These are phyloP conservation scores for Kodamaea sp. DNA, from an alignment of 1,139 yeast genomes.

Conservation along the genomic window DNA sequence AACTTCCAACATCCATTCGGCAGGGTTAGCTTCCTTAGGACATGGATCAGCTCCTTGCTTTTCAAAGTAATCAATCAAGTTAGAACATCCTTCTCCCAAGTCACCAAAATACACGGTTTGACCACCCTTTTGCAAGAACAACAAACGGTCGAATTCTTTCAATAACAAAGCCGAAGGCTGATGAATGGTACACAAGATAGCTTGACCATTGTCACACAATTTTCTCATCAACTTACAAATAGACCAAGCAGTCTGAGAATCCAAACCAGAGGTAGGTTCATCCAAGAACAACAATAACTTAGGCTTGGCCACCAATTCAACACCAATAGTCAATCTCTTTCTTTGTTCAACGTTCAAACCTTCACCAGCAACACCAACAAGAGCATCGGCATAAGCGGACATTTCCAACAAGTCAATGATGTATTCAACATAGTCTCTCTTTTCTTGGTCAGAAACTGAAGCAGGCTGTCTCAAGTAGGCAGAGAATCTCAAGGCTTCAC, in stretches of 20 bases:
- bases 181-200: conserved; percentile 45
- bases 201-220: conserved; percentile 45
- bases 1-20: conserved; percentile 59
- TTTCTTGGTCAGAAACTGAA: conserved; percentile 28
- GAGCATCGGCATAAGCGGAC: conserved; percentile 36
- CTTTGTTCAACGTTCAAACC: conserved; percentile 43
- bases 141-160: conserved; percentile 71
- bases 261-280: conserved; percentile 54
- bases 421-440: conserved; percentile 37
- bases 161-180: conserved; percentile 44
- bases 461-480: conserved; percentile 40
- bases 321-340: conserved; percentile 40
- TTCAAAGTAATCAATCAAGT: conserved; percentile 58
- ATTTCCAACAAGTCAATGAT: conserved; percentile 40
- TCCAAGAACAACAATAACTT: conserved; percentile 36
- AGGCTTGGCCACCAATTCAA: conserved; percentile 43
- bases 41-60: conserved; percentile 52
- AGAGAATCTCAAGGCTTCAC: conserved; percentile 39
- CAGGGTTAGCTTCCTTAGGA: conserved; percentile 49
- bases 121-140: conserved; percentile 52
- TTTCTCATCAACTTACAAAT: conserved; percentile 43
- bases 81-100: conserved; percentile 58
- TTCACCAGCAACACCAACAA: conserved; percentile 43
- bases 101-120: conserved; percentile 81
- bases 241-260: conserved; percentile 48